Evolutionary conservation across 345 rosid species (phyloP), one percentile per base, ranked within the genome.

Genomic region (Limnanthes douglasii): DNA sequence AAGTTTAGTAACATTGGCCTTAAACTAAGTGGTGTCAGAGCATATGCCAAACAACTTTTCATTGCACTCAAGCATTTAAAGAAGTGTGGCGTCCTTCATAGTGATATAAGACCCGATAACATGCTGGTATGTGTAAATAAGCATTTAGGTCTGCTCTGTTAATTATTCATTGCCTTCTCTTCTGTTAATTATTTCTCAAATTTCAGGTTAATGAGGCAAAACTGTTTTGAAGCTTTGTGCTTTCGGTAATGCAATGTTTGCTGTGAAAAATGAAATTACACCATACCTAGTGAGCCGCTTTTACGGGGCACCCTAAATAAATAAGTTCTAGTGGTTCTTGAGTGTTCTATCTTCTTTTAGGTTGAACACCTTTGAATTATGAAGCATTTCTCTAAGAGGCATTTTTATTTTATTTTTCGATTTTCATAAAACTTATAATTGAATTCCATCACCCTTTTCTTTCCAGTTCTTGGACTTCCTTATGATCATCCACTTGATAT

Each of bases 101-200:
- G 94, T 56, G 99, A 92, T 62, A 92, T 92, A 59, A 92, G 85
- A 69, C 99, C 99, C 22, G 99, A 92, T 65, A 92, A 92, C 49
- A 81, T 92, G 93, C 93, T 92, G 93, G 99, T 92, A 47, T 16
- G 74, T 56, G 6, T 39, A 9, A 7, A 4, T 8, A 42, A 21
- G 18, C 20, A 9, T 34, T 46, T 18, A 10, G 48, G 16, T 10
- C 39, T 60, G 4, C 8, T 28, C 9, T 25, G 26, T 46, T 11
- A 32, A 15, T 40, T 39, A 38, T 45, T 15, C 22, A 31, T 3
- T 10, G 3, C 11, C 47, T 42, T 28, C 43, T 27, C 17, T n/a
- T 37, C 16, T 13, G 31, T 9, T 37, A 9, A 5, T 33, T 36
- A 0, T 39, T 37, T 1, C 18, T 28, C 31, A 18, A 28, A 44